Evolutionary conservation across 371 early-diverging fungal genomes (phyloP).

Genomic region (Dinochytrium kinnereticum): DNA sequence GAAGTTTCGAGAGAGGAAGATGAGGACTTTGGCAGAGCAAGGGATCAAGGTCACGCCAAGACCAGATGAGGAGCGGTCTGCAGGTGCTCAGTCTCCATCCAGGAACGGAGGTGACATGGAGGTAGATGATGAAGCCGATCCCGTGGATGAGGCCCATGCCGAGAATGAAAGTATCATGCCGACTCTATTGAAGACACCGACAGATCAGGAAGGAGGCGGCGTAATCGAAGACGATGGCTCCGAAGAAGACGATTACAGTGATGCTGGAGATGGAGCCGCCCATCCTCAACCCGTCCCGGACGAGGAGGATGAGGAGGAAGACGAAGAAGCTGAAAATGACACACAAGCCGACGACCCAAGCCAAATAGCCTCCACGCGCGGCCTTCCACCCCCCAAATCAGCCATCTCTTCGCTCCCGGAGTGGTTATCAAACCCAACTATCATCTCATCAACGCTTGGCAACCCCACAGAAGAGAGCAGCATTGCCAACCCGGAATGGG

Average conservation of each 20-base stretch:
- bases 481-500: conserved; percentile 44
- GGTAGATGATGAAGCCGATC: not conserved
- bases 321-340: conserved; percentile 1
- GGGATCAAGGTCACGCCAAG: not conserved
- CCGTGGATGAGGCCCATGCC: not conserved
- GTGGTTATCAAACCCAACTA: conserved; percentile 83
- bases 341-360: not conserved
- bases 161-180: not conserved
- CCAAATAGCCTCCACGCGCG: not conserved
- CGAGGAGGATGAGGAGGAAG: conserved; percentile 4
- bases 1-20: conserved; percentile 26
- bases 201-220: not conserved
- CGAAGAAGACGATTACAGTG: not conserved
- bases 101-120: not conserved
- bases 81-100: not conserved
- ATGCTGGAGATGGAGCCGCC: too few relatives aligned
- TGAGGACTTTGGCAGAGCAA: conserved; percentile 17
- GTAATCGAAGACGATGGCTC: not conserved
- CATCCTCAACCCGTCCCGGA: not conserved
- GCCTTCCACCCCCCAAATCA: conserved; percentile 17
- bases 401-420: conserved; percentile 70
- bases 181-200: not conserved
- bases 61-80: not conserved
- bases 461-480: conserved; percentile 49
- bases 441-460: conserved; percentile 66